phyloP scores from a whole-genome alignment of 2,329 filamentous ascomycete genomes.

The Penicillium rolfsii region DNA sequence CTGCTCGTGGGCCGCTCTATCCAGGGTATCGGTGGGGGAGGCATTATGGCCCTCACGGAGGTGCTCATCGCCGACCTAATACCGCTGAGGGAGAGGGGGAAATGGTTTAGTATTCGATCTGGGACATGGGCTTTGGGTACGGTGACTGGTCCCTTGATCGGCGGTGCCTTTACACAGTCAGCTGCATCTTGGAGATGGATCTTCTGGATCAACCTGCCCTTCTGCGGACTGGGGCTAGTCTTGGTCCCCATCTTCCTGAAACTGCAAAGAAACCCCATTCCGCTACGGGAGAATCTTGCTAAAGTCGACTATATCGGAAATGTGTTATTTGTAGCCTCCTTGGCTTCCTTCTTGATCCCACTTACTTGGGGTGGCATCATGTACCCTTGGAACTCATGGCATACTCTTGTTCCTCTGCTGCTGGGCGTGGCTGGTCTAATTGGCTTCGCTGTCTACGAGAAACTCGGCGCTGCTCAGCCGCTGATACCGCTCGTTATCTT shows the following conservation, averaged over 20 bases:
- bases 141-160: constrained; percentile 52
- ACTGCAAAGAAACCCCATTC: not conserved
- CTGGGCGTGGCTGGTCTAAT: constrained; percentile 32
- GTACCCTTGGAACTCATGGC: constrained; percentile 66
- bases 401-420: constrained; percentile 48
- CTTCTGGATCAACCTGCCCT: constrained; percentile 38
- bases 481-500: constrained; percentile 52
- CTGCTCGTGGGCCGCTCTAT: constrained; percentile 61
- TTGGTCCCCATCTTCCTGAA: constrained; percentile 31
- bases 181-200: constrained; percentile 34
- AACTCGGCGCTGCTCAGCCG: constrained; percentile 7
- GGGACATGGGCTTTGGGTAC: constrained; percentile 42
- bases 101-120: constrained; percentile 33
- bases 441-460: constrained; percentile 28
- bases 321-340: constrained; percentile 62
- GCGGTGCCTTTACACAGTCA: constrained; percentile 31
- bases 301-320: constrained; percentile 63
- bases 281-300: constrained; percentile 13
- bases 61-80: constrained; percentile 53
- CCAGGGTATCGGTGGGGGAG: constrained; percentile 57
- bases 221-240: constrained; percentile 28
- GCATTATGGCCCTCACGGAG: constrained; percentile 47
- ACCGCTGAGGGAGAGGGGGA: constrained; percentile 41
- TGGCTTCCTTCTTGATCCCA: constrained; percentile 63
- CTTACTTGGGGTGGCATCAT: constrained; percentile 68